A percentile compares a stretch with the other conserved stretches of the same genome.
Evolutionary conservation across 2,329 filamentous ascomycete species (phyloP).

Genomic region (Pestalotiopsis sp.): DNA sequence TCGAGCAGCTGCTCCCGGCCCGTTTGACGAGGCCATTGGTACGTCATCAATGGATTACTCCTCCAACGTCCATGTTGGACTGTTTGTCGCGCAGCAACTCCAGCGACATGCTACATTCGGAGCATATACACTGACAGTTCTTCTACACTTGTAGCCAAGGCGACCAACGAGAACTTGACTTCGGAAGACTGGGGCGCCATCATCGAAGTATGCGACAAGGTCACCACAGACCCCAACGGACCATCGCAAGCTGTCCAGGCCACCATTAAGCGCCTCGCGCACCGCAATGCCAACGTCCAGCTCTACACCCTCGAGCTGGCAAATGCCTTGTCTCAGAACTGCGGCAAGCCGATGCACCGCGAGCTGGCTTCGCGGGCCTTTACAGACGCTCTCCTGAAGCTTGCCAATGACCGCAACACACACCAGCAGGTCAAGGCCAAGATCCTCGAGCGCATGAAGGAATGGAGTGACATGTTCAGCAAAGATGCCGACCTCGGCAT

Average conservation of each 20-base stretch:
- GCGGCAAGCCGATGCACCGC: conserved; percentile 82
- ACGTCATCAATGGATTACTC: conserved; percentile 14
- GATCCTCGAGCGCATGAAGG: conserved; percentile 94
- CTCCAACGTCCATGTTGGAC: neutral
- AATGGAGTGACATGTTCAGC: conserved; percentile 94
- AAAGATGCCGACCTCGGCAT: conserved; percentile 90
- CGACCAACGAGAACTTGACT: conserved; percentile 97
- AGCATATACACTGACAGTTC: neutral
- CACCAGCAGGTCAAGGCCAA: conserved; percentile 96
- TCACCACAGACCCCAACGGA: conserved; percentile 55
- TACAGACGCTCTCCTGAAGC: conserved; percentile 87
- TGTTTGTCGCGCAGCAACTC: neutral
- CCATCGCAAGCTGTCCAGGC: conserved; percentile 86
- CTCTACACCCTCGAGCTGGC: conserved; percentile 92
- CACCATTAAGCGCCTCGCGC: conserved; percentile 88
- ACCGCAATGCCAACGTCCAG: conserved; percentile 95
- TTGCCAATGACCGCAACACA: conserved; percentile 93
- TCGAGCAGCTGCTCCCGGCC: conserved; percentile 56
- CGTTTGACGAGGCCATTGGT: conserved; percentile 59
- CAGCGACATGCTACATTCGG: neutral
- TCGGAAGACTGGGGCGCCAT: conserved; percentile 73
- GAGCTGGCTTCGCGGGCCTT: conserved; percentile 90
- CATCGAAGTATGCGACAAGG: conserved; percentile 66
- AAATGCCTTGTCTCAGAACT: conserved; percentile 91
- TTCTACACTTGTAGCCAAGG: conserved; percentile 55